Base-by-base conservation (phyloP, 768 basidiomycete genomes). In the Paxillus ammoniavirescens region DNA sequence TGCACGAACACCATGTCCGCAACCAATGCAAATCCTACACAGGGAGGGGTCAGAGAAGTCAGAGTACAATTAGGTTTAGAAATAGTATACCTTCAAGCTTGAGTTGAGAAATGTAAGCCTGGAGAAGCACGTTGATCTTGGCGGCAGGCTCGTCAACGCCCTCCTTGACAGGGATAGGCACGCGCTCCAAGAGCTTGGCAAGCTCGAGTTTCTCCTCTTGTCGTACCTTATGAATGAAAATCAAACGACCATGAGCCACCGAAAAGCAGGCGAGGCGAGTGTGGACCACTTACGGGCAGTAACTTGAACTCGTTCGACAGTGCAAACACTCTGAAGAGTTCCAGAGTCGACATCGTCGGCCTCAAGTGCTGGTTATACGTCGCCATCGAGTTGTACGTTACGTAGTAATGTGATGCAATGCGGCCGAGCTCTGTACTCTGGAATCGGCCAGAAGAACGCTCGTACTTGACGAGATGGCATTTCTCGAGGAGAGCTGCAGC, bases 101-200 rank as follows among this genome's bases (percentile, higher is more conserved):
- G 46, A 98, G 82, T 54, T 91, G 86, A 0, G 94, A 97, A 58
- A 98, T 93, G 68, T 90, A 98, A 0, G 95, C 86, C 65, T 99
- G 96, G 1, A 99, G 75, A 0, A 98, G 77, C 2, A 98, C 96
- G 61, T 98, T 98, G 69, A 98, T 93, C 74, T 99, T 99, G 8
- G 97, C 91, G 0, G 93, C 89, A 0, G 94, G 93, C 62, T 99
- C 96, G 54, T 99, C 96, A 5, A 96, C 93, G 47, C 85, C 80
- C 71, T 99, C 97, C 72, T 98, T 98, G 61, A 98, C 89, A 0
- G 97, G 97, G 42, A 99, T 94, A 2, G 96, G 96, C 0, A 98
- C 96, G 2, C 93, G 82, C 65, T 99, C 96, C 42, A 98, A 75
- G 8, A 98, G 76, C 64, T 95, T 95, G 5, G 84, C 81, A 14